Evolutionary conservation across 2,329 filamentous ascomycete genomes (phyloP).

Genomic region (Mycogone perniciosa): DNA sequence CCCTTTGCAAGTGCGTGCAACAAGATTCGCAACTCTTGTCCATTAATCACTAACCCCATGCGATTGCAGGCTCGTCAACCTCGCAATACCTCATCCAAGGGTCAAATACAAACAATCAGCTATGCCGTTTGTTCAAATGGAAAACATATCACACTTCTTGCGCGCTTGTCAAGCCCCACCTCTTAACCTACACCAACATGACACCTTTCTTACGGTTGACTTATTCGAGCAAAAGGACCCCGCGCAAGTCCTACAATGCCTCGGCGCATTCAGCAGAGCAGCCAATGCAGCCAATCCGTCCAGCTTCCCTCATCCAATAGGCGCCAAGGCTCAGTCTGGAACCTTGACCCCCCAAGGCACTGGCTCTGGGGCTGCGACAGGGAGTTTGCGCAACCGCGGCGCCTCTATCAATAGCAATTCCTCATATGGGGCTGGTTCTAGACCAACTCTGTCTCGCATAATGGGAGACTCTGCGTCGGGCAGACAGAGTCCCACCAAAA

Average conservation of each 20-base stretch:
- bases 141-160: constrained; percentile 96
- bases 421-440: constrained; percentile 36
- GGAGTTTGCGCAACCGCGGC: constrained; percentile 37
- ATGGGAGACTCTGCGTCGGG: constrained; percentile 51
- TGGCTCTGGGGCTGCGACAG: constrained; percentile 44
- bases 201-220: constrained; percentile 95
- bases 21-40: background rate
- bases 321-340: constrained; percentile 55
- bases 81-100: constrained; percentile 67
- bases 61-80: constrained; percentile 67
- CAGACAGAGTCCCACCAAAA: constrained; percentile 57
- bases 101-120: constrained; percentile 85
- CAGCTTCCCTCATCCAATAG: constrained; percentile 69
- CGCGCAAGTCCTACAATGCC: constrained; percentile 87
- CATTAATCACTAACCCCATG: constrained; percentile 2
- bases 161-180: constrained; percentile 79
- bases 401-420: constrained; percentile 53
- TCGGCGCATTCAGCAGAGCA: constrained; percentile 84
- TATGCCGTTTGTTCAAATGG: constrained; percentile 99
- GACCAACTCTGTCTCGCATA: constrained; percentile 39
- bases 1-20: constrained; percentile 73
- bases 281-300: constrained; percentile 69
- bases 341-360: constrained; percentile 61
- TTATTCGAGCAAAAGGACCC: constrained; percentile 94
- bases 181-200: constrained; percentile 82